Evolutionary conservation across 129 eudicot species (phyloP), one percentile per base, ranked within the genome.

Genomic region (Chrysanthemum makinoi): DNA sequence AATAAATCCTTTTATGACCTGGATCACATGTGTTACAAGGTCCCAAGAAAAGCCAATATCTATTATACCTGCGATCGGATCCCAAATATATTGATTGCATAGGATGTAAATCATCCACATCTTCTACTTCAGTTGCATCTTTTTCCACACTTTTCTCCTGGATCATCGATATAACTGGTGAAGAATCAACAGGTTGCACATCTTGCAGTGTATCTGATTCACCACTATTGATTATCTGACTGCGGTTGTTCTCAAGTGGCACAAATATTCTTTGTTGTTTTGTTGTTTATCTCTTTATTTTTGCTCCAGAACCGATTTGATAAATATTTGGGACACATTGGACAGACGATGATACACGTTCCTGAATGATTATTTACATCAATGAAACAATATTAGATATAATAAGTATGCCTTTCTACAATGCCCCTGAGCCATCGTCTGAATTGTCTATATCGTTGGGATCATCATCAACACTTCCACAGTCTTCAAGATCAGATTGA

Each of bases 21-120:
- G 88, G 93, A 86, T 94, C 97, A 73, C 58, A 53, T 39, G 69
- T 81, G 80, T 77, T 79, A 72, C 96, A 94, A 22, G 97, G 99
- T 59, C 99, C 99, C 82, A 94, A 77, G 82, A 94, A 94, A 15
- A 94, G 75, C 99, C 99, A 94, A 68, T 94, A 94, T 79, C 93
- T 79, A 78, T 94, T 90, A 76, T 90, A 90, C 70, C 97, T 85
- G 58, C 99, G 93, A 78, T 94, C 99, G 18, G 97, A 90, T 53
- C 99, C 99, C 73, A 94, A 81, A 77, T 72, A 94, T 48, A 90
- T 78, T 60, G 99, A 90, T 66, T 90, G 97, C 97, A 94, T 86
- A 28, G 99, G 86, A 78, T 94, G 99, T 68, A 86, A 74, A 83
- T 82, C 69, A 0, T 80, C 77, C 15, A 61, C 80, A 62, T 64